Conservation (phyloP, 139 green algal species). For the Chlorella vulgaris region DNA sequence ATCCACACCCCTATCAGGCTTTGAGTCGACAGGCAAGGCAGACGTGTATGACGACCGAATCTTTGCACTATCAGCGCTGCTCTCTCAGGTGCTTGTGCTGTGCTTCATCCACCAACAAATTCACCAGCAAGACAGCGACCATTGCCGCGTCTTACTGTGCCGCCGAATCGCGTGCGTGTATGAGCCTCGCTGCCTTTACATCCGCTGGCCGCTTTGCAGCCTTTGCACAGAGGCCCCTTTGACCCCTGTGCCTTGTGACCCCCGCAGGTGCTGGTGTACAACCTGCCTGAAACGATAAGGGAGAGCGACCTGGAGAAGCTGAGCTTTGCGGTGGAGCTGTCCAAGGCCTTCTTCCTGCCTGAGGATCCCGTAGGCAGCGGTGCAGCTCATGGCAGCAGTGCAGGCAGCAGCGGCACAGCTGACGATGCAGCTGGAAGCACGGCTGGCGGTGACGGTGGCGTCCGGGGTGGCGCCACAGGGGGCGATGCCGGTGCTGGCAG, state of each 20-base stretch:
- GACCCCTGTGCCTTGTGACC: neutral
- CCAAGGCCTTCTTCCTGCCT: slow-evolving; percentile 67
- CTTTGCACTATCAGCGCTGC: slow-evolving; percentile 86
- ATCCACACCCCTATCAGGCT: too few relatives aligned
- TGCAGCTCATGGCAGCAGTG: neutral
- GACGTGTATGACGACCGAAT: slow-evolving; percentile 95
- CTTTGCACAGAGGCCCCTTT: neutral
- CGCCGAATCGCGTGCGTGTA: too few relatives aligned
- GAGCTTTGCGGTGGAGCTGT: slow-evolving; percentile 91
- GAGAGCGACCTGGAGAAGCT: slow-evolving; percentile 92
- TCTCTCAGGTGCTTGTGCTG: slow-evolving; percentile 73
- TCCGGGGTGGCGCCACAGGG: neutral
- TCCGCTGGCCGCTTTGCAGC: too few relatives aligned
- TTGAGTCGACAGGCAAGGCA: slow-evolving; percentile 87
- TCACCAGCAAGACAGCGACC: too few relatives aligned
- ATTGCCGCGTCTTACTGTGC: too few relatives aligned
- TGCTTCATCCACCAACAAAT: too few relatives aligned
- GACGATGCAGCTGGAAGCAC: neutral
- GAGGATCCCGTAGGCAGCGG: too few relatives aligned
- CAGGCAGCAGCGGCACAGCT: neutral
- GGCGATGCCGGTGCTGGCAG: neutral
- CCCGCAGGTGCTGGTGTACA: slow-evolving; percentile 77
- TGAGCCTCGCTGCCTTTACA: too few relatives aligned
- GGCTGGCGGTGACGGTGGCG: neutral
- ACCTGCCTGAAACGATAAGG: slow-evolving; percentile 88